phyloP scores from a whole-genome alignment of 371 early-diverging fungal species.

The Actinomucor elegans region DNA sequence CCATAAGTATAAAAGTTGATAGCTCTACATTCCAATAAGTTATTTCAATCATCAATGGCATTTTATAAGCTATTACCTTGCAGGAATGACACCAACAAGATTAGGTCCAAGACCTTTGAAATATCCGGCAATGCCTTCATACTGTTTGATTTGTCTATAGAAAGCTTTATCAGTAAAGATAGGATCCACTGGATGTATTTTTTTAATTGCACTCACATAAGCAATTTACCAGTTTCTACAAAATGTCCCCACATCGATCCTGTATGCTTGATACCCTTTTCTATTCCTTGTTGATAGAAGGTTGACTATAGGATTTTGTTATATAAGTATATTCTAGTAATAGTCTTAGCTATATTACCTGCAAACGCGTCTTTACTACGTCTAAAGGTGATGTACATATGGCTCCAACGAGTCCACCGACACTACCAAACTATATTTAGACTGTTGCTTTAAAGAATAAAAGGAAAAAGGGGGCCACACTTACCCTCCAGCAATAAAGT shows the following conservation, averaged over 20 bases:
- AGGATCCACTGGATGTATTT: not conserved
- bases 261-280: not conserved
- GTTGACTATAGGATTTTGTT: conserved; percentile 24
- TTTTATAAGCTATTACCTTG: conserved; percentile 54
- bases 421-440: conserved; percentile 21
- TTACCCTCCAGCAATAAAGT: conserved; percentile 64
- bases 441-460: not conserved
- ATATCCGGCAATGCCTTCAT: conserved; percentile 85
- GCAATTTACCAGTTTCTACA: conserved; percentile 48
- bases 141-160: conserved; percentile 63
- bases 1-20: conserved; percentile 92
- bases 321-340: too few relatives aligned
- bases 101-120: conserved; percentile 95
- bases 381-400: conserved; percentile 86
- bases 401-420: conserved; percentile 79
- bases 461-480: too few relatives aligned
- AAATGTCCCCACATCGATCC: conserved; percentile 45
- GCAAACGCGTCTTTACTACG: conserved; percentile 87
- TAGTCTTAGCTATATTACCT: conserved; percentile 63
- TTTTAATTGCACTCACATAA: conserved; percentile 44
- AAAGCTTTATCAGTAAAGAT: too few relatives aligned
- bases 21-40: conserved; percentile 47
- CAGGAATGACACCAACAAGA: conserved; percentile 91
- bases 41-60: too few relatives aligned
- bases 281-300: conserved; percentile 27